phyloP scores from a whole-genome alignment of 1,284 basidiomycete species.

The Xerocomus minutiporus region DNA sequence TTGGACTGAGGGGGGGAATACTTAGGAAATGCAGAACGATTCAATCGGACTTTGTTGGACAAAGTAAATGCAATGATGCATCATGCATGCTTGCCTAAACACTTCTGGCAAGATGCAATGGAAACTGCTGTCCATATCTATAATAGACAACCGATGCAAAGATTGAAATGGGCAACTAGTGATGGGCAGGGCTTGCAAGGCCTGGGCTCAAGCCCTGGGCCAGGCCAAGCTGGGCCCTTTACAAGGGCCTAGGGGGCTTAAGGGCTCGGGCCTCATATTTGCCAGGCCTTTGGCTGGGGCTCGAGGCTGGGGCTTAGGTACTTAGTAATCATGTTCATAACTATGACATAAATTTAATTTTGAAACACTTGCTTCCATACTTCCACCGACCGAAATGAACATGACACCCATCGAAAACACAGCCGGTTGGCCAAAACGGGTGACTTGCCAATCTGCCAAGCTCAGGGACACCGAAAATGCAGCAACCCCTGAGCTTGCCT shows the following conservation, averaged over 20 bases:
- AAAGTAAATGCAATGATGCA: too few species aligned
- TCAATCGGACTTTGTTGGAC: too few species aligned
- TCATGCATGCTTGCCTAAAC: too few species aligned
- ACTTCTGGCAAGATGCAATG: too few species aligned
- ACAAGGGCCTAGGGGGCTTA: neutral
- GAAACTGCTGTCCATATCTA: too few species aligned
- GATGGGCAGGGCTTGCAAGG: neutral
- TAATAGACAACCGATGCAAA: too few species aligned
- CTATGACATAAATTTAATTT: too few species aligned
- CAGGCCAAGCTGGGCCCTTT: neutral
- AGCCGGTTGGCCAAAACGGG: neutral
- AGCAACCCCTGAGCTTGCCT: neutral
- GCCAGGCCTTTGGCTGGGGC: neutral
- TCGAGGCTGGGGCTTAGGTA: neutral
- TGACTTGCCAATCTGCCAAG: neutral
- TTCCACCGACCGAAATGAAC: too few species aligned
- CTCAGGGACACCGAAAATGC: neutral
- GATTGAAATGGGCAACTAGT: neutral
- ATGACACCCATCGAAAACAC: neutral
- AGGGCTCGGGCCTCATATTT: neutral
- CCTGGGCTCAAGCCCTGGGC: conserved; percentile 1
- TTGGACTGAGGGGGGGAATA: too few species aligned
- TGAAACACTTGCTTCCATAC: too few species aligned
- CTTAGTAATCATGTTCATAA: too few species aligned
- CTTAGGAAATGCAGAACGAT: too few species aligned